Evolutionary conservation across 108 stramenopile genomes (phyloP).

Genomic region (Aurantiochytrium sp.): DNA sequence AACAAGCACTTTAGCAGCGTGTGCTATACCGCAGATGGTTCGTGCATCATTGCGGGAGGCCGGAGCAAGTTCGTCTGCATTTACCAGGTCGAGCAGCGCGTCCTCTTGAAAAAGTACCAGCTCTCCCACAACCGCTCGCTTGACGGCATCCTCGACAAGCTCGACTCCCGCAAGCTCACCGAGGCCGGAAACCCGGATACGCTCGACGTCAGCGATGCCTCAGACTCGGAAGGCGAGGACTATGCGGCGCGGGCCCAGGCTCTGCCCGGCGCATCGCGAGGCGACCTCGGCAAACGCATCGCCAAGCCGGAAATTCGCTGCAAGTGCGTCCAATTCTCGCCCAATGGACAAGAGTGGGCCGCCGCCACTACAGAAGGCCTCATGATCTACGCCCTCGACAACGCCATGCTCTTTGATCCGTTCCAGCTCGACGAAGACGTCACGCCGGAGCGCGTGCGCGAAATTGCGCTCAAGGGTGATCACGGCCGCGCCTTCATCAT

Average conservation of each 20-base stretch:
- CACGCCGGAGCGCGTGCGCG: constrained; percentile 31
- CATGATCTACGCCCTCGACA: constrained; percentile 53
- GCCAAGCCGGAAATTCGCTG: constrained; percentile 42
- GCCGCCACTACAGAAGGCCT: constrained; percentile 56
- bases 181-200: constrained; percentile 42
- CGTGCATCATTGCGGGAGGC: constrained; percentile 89
- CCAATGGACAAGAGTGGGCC: constrained; percentile 57
- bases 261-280: constrained; percentile 38
- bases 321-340: constrained; percentile 48
- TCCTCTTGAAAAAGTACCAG: constrained; percentile 96
- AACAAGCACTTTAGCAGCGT: constrained; percentile 88
- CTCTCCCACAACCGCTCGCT: constrained; percentile 81
- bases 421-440: constrained; percentile 46
- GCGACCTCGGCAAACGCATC: background rate
- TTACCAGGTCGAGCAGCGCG: constrained; percentile 83
- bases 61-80: constrained; percentile 96
- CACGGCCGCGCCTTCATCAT: constrained; percentile 42
- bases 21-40: constrained; percentile 92
- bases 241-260: constrained; percentile 24
- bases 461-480: constrained; percentile 33
- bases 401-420: constrained; percentile 55
- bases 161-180: constrained; percentile 39
- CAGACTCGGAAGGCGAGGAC: constrained; percentile 32
- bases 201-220: constrained; percentile 33
- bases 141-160: constrained; percentile 52